These are phyloP conservation scores for Megacollybia marginata DNA, from an alignment of 768 basidiomycete species.

Conservation along the genomic window DNA sequence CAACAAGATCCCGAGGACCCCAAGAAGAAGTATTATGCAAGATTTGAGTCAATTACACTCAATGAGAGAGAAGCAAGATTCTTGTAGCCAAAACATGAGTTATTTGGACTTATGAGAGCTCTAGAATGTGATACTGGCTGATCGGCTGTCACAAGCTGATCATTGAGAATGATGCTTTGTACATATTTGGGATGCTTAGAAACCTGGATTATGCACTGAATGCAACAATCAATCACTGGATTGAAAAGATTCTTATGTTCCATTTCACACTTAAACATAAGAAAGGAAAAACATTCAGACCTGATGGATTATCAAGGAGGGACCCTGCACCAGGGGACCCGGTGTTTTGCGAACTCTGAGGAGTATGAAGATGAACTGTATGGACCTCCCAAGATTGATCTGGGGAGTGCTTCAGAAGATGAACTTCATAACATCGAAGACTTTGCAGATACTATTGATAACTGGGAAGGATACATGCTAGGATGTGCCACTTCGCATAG, in stretches of 20 bases:
- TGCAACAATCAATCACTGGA: slow-evolving; percentile 28
- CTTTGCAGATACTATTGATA: background rate
- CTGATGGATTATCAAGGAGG: slow-evolving; percentile 24
- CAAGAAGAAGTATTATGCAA: slow-evolving; percentile 10
- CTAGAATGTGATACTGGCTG: background rate
- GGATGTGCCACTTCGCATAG: slow-evolving; percentile 6
- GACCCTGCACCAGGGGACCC: slow-evolving; percentile 8
- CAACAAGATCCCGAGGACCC: slow-evolving; percentile 14
- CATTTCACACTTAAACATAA: slow-evolving; percentile 24
- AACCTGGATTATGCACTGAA: slow-evolving; percentile 24
- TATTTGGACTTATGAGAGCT: slow-evolving; percentile 7
- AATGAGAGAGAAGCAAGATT: slow-evolving; percentile 15
- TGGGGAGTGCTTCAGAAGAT: background rate
- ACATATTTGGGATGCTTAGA: slow-evolving; percentile 18
- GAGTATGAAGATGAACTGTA: slow-evolving; percentile 2
- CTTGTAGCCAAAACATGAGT: slow-evolving; percentile 16
- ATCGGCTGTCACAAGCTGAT: background rate
- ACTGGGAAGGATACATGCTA: background rate
- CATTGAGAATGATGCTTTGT: slow-evolving; percentile 18
- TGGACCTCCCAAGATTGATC: slow-evolving; percentile 7
- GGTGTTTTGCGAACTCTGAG: background rate
- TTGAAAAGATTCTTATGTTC: slow-evolving; percentile 23
- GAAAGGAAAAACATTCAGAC: slow-evolving; percentile 15
- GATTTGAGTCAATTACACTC: slow-evolving; percentile 23
- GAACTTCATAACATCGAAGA: background rate